Evolutionary conservation across 139 green algal genomes (phyloP), one percentile per base, ranked within the genome.

Genomic region (Auxenochlorella protothecoides): DNA sequence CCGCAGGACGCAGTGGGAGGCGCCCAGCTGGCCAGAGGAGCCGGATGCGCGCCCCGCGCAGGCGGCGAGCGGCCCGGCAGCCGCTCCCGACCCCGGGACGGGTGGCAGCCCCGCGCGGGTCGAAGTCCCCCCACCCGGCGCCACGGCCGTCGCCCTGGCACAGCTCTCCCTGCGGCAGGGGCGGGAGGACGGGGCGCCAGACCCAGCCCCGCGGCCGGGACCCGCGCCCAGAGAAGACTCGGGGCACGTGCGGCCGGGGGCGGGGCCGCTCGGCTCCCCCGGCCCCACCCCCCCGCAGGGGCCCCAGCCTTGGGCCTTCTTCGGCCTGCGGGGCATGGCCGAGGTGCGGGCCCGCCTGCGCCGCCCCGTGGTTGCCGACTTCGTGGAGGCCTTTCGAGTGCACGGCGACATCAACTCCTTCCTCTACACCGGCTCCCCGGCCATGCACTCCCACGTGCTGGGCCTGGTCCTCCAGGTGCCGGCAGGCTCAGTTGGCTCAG

Each of bases 401-500:
- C 62, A 96, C 63, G 94, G 94, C 8, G 94, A 99, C 86, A 83
- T 97, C 72, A 89, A 95, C 72, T 92, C 92, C 7, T 91, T 85
- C 77, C 83, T 98, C 60, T 99, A 99, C 84, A 98, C 94, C 16
- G 84, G 76, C 62, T 83, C 76, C 3, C 84, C 88, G 44, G 91
- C 91, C 44, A 94, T 96, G 88, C 91, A 96, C 80, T 87, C 75
- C 53, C 88, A 92, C 70, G 87, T 91, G 62, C 86, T 96, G 13
- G 62, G 62, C 75, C 84, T 92, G n/a, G 80, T 95, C n/a, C 88
- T 93, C 73, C 83, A 89, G 74, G 72, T 73, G 65, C 10, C 60
- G 12, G n/a, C 12, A 4, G 27, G 55, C 27, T 66, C 16, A 56
- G 16, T 44, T 72, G 12, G 9, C 16, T 53, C 14, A 5, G 6